phyloP scores from a whole-genome alignment of 345 rosid genomes.

The Odontarrhena argentea region DNA sequence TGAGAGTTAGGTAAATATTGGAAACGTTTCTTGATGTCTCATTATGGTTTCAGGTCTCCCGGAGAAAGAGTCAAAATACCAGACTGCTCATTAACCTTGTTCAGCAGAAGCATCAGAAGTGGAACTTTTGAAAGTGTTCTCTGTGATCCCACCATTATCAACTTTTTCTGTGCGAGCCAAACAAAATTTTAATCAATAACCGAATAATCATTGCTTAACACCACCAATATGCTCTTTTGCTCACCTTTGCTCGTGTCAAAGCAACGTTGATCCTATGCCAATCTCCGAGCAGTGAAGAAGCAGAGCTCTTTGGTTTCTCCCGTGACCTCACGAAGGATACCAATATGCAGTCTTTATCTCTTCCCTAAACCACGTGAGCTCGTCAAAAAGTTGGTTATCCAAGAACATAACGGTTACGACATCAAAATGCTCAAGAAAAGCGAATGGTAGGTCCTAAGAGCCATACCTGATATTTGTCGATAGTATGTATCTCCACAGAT shows the following conservation, averaged over 20 bases:
- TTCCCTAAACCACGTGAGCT: slow-evolving; percentile 56
- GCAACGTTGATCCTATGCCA: slow-evolving; percentile 99
- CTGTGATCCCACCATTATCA: slow-evolving; percentile 89
- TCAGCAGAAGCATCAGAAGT: slow-evolving; percentile 74
- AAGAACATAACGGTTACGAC: neutral
- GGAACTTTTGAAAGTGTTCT: slow-evolving; percentile 79
- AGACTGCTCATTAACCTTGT: slow-evolving; percentile 71
- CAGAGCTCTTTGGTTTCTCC: slow-evolving; percentile 61
- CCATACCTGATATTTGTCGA: slow-evolving; percentile 95
- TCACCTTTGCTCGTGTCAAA: slow-evolving; percentile 87
- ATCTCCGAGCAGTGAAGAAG: slow-evolving; percentile 81
- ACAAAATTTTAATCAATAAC: neutral
- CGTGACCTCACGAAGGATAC: slow-evolving; percentile 80
- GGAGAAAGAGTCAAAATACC: slow-evolving; percentile 53
- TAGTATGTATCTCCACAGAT: slow-evolving; percentile 89
- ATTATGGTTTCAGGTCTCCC: slow-evolving; percentile 31
- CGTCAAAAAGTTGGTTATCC: slow-evolving; percentile 18
- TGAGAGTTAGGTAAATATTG: neutral
- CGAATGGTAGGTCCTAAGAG: slow-evolving; percentile 11
- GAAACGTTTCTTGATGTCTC: neutral
- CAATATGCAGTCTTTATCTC: slow-evolving; percentile 93
- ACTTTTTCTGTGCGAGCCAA: slow-evolving; percentile 61
- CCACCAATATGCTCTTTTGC: slow-evolving; percentile 14
- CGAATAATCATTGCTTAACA: slow-evolving; percentile 3
- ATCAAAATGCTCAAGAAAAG: slow-evolving; percentile 11